Conservation (phyloP, 345 rosid species). For the Laguncularia racemosa region DNA sequence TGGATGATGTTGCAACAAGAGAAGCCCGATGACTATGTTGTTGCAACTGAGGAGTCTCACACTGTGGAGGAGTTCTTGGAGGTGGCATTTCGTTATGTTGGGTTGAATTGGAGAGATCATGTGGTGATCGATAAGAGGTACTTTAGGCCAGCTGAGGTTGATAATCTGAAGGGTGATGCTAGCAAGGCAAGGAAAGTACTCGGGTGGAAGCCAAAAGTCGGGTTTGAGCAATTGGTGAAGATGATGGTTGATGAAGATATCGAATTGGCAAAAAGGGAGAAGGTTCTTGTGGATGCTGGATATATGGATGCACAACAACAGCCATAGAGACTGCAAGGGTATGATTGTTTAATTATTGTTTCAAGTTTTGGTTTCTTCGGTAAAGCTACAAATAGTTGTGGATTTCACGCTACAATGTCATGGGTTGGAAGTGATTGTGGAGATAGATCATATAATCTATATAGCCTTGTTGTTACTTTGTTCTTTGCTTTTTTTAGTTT, state of each 20-base stretch:
- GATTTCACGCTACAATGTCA: too few species aligned
- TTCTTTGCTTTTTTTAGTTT: too few species aligned
- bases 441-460: too few species aligned
- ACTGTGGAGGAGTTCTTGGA: constrained; percentile 85
- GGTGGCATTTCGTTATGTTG: constrained; percentile 63
- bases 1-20: constrained; percentile 98
- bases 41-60: constrained; percentile 90
- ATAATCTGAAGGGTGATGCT: constrained; percentile 52
- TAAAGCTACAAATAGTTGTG: too few species aligned
- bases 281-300: constrained; percentile 90
- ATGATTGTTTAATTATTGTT: too few species aligned
- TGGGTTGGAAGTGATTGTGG: too few species aligned
- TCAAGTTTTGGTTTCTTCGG: too few species aligned
- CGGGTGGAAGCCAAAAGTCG: constrained; percentile 75
- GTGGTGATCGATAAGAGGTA: constrained; percentile 58
- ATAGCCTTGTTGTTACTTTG: neutral
- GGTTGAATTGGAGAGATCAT: constrained; percentile 49
- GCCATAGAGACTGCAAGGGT: constrained; percentile 26
- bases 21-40: constrained; percentile 88
- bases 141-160: constrained; percentile 56
- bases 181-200: constrained; percentile 45
- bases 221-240: constrained; percentile 79
- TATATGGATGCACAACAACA: constrained; percentile 82
- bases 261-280: constrained; percentile 83
- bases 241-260: constrained; percentile 90